Base-by-base conservation (phyloP, 2,329 filamentous ascomycete species). In the Trichophyton benhamiae region DNA sequence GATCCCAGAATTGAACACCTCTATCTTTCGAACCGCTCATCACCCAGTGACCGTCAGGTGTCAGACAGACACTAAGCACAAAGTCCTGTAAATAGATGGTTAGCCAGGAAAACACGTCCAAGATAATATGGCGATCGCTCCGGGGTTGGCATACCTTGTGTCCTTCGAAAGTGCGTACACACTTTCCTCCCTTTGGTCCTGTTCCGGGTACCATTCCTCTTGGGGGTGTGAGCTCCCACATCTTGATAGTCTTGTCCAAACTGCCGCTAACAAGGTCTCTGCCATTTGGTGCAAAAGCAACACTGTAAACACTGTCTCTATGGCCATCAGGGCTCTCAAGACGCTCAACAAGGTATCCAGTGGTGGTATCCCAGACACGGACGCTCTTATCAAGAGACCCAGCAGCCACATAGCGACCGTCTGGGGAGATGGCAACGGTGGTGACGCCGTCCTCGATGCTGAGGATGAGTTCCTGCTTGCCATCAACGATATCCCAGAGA, bases 1-100 rank as follows among this genome's bases (percentile, higher is more conserved):
- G 92, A 71, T 99, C 92, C 94, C 94, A 99, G 80, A 99, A 97
- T 72, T 97, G 94, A 22, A 99, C 94, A 57, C 94, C 92, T 59
- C 94, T 85, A 72, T 99, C 94, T 79, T 99, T 99, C 64, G 91
- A 96, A 52, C 94, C 94, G 65, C 90, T 96, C 76, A 99, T 87
- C 62, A 99, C 92, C 94, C 94, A 99, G 69, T 87, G 84, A 65
- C 89, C 88, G 72, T 97, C 91, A 15, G 94, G 94, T 0, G 94
- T 97, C 64, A 97, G 83, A 17, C 94, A 95, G 61, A 99, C 94
- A 63, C 88, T 94, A 52, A 99, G 85, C 63, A 99, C 94, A 71
- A 97, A 99, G 76, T 99, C 94, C 88, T 91, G 67, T 11, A 57
- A 52, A 65, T 36, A 42, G 62, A 67, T 64, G 69, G 65, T 60